A percentile compares a stretch with the other conserved stretches of the same genome.
Evolutionary conservation across 2,329 filamentous ascomycete species (phyloP).

Genomic region (Aphanoascus verrucosus): DNA sequence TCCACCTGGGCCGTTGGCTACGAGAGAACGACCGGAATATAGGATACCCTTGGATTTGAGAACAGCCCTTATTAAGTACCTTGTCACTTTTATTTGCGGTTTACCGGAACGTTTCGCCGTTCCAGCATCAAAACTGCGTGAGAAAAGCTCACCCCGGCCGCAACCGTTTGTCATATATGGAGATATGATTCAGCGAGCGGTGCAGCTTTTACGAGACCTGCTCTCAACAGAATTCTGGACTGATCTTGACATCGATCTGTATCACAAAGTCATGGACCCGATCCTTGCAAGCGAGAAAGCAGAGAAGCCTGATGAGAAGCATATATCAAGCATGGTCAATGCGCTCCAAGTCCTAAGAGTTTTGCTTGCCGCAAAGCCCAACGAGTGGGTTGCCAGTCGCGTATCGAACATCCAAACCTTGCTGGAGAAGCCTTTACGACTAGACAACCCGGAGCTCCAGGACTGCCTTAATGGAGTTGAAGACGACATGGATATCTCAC

Average conservation of each 20-base stretch:
- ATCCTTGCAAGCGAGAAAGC: conserved; percentile 76
- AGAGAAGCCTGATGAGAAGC: conserved; percentile 71
- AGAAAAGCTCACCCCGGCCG: conserved; percentile 37
- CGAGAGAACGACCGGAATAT: conserved; percentile 52
- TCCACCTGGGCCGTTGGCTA: conserved; percentile 37
- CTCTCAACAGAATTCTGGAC: conserved; percentile 83
- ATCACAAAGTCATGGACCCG: conserved; percentile 78
- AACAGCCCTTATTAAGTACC: conserved; percentile 79
- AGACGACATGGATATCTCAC: conserved; percentile 57
- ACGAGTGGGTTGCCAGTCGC: conserved; percentile 81
- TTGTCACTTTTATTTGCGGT: conserved; percentile 88
- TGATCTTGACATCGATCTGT: conserved; percentile 81
- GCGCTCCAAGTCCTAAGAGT: conserved; percentile 85
- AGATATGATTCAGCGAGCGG: conserved; percentile 76
- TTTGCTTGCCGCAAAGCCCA: conserved; percentile 72
- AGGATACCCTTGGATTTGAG: conserved; percentile 57
- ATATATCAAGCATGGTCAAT: conserved; percentile 81
- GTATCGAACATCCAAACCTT: conserved; percentile 72
- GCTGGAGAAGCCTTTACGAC: conserved; percentile 77
- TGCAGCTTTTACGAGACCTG: conserved; percentile 71
- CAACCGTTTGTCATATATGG: conserved; percentile 47
- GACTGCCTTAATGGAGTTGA: conserved; percentile 75
- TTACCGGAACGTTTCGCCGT: conserved; percentile 75
- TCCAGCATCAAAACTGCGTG: conserved; percentile 57
- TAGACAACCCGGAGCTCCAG: conserved; percentile 83